These are phyloP conservation scores for Stromatinia cepivora DNA, from an alignment of 2,329 filamentous ascomycete genomes.

Conservation along the genomic window DNA sequence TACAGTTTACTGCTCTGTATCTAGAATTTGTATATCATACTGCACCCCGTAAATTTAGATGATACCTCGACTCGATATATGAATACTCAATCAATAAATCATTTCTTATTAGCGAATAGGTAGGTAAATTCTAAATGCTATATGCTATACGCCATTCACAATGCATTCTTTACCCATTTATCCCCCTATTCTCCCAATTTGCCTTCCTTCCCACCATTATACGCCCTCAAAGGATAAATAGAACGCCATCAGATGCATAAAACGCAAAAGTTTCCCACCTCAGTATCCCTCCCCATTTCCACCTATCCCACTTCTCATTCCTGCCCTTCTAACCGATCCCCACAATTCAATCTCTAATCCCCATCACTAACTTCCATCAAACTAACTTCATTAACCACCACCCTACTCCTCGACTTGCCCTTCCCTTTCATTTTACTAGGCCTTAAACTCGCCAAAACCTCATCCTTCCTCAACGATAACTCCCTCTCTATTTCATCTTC, in stretches of 20 bases:
- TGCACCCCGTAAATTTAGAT: neutral
- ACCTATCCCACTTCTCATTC: neutral
- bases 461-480: constrained; percentile 49
- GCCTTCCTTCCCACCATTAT: neutral
- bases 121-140: constrained; percentile 14
- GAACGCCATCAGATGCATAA: neutral
- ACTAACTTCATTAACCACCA: constrained; percentile 43
- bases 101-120: neutral
- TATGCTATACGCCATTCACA: constrained; percentile 17
- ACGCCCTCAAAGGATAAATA: neutral
- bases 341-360: constrained; percentile 40
- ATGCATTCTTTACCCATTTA: constrained; percentile 14
- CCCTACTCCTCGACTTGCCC: constrained; percentile 44
- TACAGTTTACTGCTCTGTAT: too few species aligned
- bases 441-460: constrained; percentile 47
- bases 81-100: neutral
- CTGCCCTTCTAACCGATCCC: neutral
- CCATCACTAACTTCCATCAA: constrained; percentile 60
- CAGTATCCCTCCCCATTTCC: neutral
- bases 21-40: neutral
- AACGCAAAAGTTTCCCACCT: neutral
- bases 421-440: constrained; percentile 47
- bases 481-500: constrained; percentile 57
- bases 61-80: neutral
- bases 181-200: neutral